These are phyloP conservation scores for Histomonas meleagridis DNA, from an alignment of 208 protist genomes.

Conservation along the genomic window DNA sequence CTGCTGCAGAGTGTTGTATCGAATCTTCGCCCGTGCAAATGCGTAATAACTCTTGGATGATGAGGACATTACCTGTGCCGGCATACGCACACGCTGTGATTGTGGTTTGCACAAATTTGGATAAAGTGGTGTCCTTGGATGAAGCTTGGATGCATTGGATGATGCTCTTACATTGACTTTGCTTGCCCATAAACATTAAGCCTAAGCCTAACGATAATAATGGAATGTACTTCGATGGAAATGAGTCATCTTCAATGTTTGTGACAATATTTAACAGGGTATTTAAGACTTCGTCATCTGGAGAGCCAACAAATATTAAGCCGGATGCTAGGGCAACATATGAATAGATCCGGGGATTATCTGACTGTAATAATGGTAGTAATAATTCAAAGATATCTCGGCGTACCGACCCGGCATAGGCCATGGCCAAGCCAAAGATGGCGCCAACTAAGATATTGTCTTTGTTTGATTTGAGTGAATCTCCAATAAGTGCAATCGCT, in stretches of 20 bases:
- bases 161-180: conserved; percentile 73
- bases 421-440: conserved; percentile 73
- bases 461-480: conserved; percentile 50
- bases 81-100: conserved; percentile 90
- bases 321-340: conserved; percentile 82
- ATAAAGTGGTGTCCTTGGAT: conserved; percentile 58
- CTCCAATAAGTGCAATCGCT: conserved; percentile 72
- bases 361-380: conserved; percentile 65
- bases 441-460: conserved; percentile 39
- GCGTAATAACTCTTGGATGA: conserved; percentile 54
- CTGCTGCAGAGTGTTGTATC: conserved; percentile 66
- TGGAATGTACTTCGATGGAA: background rate
- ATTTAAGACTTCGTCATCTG: conserved; percentile 76
- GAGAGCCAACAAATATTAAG: conserved; percentile 77
- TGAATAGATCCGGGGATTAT: background rate
- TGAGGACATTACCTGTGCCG: conserved; percentile 90
- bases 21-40: conserved; percentile 24
- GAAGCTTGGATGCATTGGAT: conserved; percentile 50
- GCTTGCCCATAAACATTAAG: conserved; percentile 50
- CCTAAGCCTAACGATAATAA: conserved; percentile 44
- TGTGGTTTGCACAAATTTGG: conserved; percentile 71
- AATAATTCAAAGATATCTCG: conserved; percentile 81
- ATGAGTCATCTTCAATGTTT: background rate
- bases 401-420: conserved; percentile 78
- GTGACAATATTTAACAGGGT: conserved; percentile 40